Conservation (phyloP, 164 flowering plant species). For the Kingdonia uniflora region DNA sequence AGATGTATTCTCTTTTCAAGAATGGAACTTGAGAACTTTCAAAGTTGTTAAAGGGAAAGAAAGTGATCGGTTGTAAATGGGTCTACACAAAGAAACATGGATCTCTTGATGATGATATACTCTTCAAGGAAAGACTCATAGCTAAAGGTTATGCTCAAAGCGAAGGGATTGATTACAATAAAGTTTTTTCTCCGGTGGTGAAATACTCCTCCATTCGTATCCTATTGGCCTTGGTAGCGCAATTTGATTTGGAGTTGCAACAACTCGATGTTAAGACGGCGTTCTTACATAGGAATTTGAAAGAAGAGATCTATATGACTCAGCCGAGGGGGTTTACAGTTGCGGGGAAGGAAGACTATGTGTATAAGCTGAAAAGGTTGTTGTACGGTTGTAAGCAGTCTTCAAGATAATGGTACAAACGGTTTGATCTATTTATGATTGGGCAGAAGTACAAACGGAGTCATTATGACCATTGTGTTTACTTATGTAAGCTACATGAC, state of each 20-base stretch:
- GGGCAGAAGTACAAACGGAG: not conserved
- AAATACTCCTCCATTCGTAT: not conserved
- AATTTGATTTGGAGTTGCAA: not conserved
- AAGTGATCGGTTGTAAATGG: not conserved
- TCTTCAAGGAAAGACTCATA: not conserved
- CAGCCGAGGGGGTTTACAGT: not conserved
- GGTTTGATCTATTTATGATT: not conserved
- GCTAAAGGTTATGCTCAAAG: not conserved
- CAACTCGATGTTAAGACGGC: not conserved
- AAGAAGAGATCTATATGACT: not conserved
- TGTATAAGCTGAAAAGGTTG: not conserved
- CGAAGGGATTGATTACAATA: not conserved
- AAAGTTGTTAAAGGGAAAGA: not conserved
- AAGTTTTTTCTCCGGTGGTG: not conserved
- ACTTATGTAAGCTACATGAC: not conserved
- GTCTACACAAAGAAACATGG: not conserved
- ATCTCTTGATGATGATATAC: not conserved
- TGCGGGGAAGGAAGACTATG: no score
- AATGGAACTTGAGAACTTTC: not conserved
- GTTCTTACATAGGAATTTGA: not conserved
- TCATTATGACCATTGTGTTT: not conserved
- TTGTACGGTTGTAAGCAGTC: not conserved
- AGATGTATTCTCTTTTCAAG: not conserved
- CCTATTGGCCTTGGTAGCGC: slow-evolving; percentile 1
- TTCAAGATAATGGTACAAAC: not conserved